phyloP scores from a whole-genome alignment of 495 filamentous ascomycete species.

The Lindgomyces ingoldianus region DNA sequence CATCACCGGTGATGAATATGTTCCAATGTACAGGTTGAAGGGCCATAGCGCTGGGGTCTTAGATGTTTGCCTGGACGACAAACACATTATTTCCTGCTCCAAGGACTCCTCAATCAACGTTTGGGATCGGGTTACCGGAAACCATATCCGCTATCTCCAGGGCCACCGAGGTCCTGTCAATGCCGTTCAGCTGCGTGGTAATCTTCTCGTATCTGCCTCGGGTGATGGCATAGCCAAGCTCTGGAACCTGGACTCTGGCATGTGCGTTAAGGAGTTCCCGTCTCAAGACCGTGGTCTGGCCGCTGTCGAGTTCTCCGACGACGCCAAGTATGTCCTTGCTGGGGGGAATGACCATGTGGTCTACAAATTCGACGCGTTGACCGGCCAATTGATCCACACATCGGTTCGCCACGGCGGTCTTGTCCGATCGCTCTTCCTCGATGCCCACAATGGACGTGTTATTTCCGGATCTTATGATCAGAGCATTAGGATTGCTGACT shows the following conservation, averaged over 20 bases:
- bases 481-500: conserved; percentile 88
- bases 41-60: conserved; percentile 85
- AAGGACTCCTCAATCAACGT: conserved; percentile 91
- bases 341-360: conserved; percentile 93
- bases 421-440: conserved; percentile 85
- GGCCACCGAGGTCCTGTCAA: conserved; percentile 93
- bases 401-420: conserved; percentile 77
- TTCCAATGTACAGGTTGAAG: conserved; percentile 71
- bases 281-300: conserved; percentile 89
- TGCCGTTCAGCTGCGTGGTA: conserved; percentile 88
- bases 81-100: conserved; percentile 92
- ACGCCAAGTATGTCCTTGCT: conserved; percentile 82
- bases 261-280: conserved; percentile 81
- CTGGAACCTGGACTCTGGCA: conserved; percentile 87
- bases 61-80: conserved; percentile 87
- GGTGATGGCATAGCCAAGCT: conserved; percentile 91
- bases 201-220: conserved; percentile 86
- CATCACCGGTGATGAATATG: conserved; percentile 63
- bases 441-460: conserved; percentile 76
- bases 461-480: conserved; percentile 93
- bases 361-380: conserved; percentile 90
- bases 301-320: conserved; percentile 92
- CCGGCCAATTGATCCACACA: conserved; percentile 75
- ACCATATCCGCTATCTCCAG: conserved; percentile 68
- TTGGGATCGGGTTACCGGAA: conserved; percentile 82